These are phyloP conservation scores for Colletotrichum sp. DNA, from an alignment of 2,329 filamentous ascomycete species.

Conservation along the genomic window DNA sequence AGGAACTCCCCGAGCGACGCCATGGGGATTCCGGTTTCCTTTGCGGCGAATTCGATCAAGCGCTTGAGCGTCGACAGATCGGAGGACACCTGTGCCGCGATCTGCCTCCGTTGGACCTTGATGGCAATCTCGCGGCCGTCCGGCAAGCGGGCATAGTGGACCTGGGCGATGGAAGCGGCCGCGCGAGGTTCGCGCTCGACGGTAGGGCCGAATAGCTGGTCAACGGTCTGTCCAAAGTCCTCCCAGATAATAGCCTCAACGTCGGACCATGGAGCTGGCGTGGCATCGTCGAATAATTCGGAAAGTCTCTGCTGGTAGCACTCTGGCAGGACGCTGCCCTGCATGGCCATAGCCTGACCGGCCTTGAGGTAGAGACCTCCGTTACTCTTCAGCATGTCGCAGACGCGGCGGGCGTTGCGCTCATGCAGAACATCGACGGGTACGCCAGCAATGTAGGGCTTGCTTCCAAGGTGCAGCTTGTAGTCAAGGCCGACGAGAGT, in stretches of 20 bases:
- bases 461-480: slow-evolving; percentile 72
- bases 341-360: slow-evolving; percentile 75
- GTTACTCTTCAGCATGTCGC: slow-evolving; percentile 66
- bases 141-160: slow-evolving; percentile 69
- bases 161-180: slow-evolving; percentile 72
- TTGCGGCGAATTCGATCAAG: slow-evolving; percentile 21
- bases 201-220: slow-evolving; percentile 64
- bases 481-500: slow-evolving; percentile 65
- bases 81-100: slow-evolving; percentile 68
- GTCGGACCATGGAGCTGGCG: slow-evolving; percentile 70
- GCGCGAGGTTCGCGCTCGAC: slow-evolving; percentile 31
- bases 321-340: slow-evolving; percentile 69
- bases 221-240: slow-evolving; percentile 62
- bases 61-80: slow-evolving; percentile 72
- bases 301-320: slow-evolving; percentile 74
- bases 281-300: slow-evolving; percentile 74
- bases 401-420: slow-evolving; percentile 67
- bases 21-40: slow-evolving; percentile 65
- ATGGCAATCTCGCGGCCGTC: slow-evolving; percentile 68
- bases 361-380: slow-evolving; percentile 75
- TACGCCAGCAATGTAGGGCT: slow-evolving; percentile 29
- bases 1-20: slow-evolving; percentile 72
- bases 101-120: slow-evolving; percentile 74
- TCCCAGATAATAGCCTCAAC: slow-evolving; percentile 67
- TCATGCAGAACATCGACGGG: slow-evolving; percentile 57